These are phyloP conservation scores for Metarhizium humberi DNA, from an alignment of 2,329 filamentous ascomycete genomes.

Conservation along the genomic window DNA sequence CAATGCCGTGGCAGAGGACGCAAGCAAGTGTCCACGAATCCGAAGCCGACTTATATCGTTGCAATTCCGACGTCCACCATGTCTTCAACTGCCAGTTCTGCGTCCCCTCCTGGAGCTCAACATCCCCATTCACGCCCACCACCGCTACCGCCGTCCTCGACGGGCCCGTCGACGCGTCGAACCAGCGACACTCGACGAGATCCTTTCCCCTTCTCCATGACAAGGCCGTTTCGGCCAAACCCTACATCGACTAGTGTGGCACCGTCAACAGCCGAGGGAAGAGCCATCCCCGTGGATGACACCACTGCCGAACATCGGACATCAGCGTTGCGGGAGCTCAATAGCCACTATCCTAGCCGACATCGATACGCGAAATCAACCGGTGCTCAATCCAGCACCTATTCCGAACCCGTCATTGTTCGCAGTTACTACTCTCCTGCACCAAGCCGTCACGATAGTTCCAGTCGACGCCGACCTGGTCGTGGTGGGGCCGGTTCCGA, in stretches of 20 bases:
- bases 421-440: slow-evolving; percentile 49
- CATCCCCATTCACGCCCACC: slow-evolving; percentile 5
- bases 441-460: slow-evolving; percentile 21
- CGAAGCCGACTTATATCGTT: not conserved
- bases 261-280: slow-evolving; percentile 45
- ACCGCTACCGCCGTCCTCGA: slow-evolving; percentile 10
- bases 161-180: slow-evolving; percentile 15
- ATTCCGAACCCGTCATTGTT: slow-evolving; percentile 57
- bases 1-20: not conserved
- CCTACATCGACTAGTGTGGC: slow-evolving; percentile 43
- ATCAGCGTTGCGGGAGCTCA: slow-evolving; percentile 51
- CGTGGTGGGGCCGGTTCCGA: slow-evolving; percentile 20
- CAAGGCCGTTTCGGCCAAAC: slow-evolving; percentile 37
- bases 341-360: slow-evolving; percentile 45
- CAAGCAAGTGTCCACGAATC: not conserved
- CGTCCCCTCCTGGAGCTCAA: slow-evolving; percentile 13
- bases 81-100: slow-evolving; percentile 5
- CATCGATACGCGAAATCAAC: slow-evolving; percentile 48
- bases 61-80: not conserved
- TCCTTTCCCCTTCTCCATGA: slow-evolving; percentile 38
- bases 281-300: slow-evolving; percentile 46
- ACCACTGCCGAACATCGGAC: slow-evolving; percentile 46
- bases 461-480: slow-evolving; percentile 19
- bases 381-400: slow-evolving; percentile 47
- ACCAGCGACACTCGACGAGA: slow-evolving; percentile 20